Evolutionary conservation across 495 filamentous ascomycete genomes (phyloP), one percentile per base, ranked within the genome.

Genomic region (Daldinia grandis): DNA sequence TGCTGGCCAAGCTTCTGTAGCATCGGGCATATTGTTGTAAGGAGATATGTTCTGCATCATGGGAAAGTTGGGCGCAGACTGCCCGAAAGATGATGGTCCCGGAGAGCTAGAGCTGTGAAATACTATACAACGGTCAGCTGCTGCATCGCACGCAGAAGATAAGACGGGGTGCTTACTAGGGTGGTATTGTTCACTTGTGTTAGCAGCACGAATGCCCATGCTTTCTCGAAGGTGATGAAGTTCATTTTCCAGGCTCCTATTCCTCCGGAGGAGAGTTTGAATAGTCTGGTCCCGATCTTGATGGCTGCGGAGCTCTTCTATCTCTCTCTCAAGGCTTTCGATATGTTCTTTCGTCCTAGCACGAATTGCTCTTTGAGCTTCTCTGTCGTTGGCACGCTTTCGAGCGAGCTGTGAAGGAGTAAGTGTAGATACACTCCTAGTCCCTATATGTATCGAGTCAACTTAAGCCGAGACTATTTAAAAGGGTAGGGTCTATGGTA

Each of bases 361-460:
- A 15, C 93, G 86, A 64, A 96, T 97, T 17, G 92, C 92, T 55
- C 92, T 87, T 77, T 97, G 93, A 17, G 93, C 93, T 79, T 94
- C 92, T 42, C 93, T 87, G 76, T 97, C 93, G 78, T 96, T 96
- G 74, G 92, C 92, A 61, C 93, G 86, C 79, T 97, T 97, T 74
- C 90, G 87, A 6, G 86, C 89, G 53, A 92, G 82, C 75, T 93
- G 90, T 25, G 88, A 85, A n/a, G 88, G 87, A 12, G 89, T 91
- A 66, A 93, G 85, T 64, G 89, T 92, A 58, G 89, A 88, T 19
- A 93, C 90, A 40, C 89, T 89, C 62, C 91, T 83, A 27, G 87
- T 86, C n/a, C 86, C 89, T 85, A 38, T 33, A 54, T n/a, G 31
- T 24, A 19, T 42, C 15, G 12, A 49, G 62, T 67, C 58, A 63